phyloP scores from a whole-genome alignment of 306 rosid genomes.

The Sicyos edulis region DNA sequence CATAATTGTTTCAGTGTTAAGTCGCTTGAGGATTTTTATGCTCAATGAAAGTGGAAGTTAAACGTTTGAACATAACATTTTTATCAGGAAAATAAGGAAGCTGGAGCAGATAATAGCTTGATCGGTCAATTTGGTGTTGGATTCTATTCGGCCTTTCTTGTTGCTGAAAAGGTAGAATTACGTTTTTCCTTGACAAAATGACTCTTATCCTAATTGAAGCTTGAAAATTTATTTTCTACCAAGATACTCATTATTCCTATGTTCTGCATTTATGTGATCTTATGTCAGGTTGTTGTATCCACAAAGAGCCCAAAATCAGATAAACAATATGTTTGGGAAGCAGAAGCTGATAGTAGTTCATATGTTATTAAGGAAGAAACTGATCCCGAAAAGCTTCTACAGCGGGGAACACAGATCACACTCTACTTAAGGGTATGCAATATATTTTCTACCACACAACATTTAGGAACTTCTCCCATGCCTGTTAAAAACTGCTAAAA shows the following conservation, averaged over 20 bases:
- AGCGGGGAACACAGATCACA: slow-evolving; percentile 87
- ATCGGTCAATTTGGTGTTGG: slow-evolving; percentile 99
- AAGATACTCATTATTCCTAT: neutral
- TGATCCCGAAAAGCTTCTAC: slow-evolving; percentile 64
- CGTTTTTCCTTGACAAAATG: neutral
- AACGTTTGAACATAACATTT: neutral
- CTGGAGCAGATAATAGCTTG: slow-evolving; percentile 83
- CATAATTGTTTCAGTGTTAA: neutral
- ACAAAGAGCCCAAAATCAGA: slow-evolving; percentile 94
- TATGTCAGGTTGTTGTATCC: slow-evolving; percentile 71
- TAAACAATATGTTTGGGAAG: slow-evolving; percentile 88
- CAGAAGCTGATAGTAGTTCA: slow-evolving; percentile 82
- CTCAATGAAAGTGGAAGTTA: slow-evolving; percentile 6
- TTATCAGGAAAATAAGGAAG: slow-evolving; percentile 76
- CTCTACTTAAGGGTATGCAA: slow-evolving; percentile 65
- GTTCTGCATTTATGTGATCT: neutral
- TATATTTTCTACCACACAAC: slow-evolving; percentile 8
- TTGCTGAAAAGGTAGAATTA: slow-evolving; percentile 68
- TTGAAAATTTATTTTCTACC: neutral
- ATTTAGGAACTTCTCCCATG: neutral
- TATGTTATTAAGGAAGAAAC: slow-evolving; percentile 89
- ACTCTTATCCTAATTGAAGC: neutral
- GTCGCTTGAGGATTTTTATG: neutral
- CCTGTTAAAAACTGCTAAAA: neutral
- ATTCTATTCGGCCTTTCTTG: slow-evolving; percentile 95